Evolutionary conservation across 106 monocot species (phyloP).

Genomic region (Platanthera zijinensis): DNA sequence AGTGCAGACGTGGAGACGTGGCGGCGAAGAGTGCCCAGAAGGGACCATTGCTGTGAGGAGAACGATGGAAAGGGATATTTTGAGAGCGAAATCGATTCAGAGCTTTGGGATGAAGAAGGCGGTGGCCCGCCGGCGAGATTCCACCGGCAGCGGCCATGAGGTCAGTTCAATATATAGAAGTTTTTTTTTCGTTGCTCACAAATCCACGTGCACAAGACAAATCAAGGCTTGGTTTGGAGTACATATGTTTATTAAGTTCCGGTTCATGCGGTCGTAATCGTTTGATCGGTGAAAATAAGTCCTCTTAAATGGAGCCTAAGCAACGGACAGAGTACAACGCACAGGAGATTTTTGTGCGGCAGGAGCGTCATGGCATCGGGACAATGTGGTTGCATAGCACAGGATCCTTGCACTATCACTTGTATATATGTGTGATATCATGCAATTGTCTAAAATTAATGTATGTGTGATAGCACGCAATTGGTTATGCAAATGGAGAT

Average conservation of each 20-base stretch:
- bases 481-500: conserved; percentile 50
- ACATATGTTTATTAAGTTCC: not conserved
- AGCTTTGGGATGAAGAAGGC: conserved; percentile 56
- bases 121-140: conserved; percentile 35
- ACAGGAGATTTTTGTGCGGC: too few species aligned
- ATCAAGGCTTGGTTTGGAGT: too few species aligned
- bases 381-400: too few species aligned
- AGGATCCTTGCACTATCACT: too few species aligned
- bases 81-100: conserved; percentile 34
- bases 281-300: too few species aligned
- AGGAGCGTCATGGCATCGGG: too few species aligned
- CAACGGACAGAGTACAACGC: too few species aligned
- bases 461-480: conserved; percentile 37
- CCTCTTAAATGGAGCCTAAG: too few species aligned
- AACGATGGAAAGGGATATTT: conserved; percentile 34
- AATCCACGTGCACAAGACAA: not conserved
- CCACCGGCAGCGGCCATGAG: conserved; percentile 66
- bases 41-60: conserved; percentile 45
- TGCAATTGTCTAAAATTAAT: too few species aligned
- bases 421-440: too few species aligned
- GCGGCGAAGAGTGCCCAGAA: conserved; percentile 69
- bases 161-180: conserved; percentile 16
- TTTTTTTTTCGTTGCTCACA: not conserved
- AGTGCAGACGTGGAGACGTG: conserved; percentile 32
- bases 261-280: too few species aligned